phyloP scores from a whole-genome alignment of 164 flowering plant species.

The Sextonia rubra region DNA sequence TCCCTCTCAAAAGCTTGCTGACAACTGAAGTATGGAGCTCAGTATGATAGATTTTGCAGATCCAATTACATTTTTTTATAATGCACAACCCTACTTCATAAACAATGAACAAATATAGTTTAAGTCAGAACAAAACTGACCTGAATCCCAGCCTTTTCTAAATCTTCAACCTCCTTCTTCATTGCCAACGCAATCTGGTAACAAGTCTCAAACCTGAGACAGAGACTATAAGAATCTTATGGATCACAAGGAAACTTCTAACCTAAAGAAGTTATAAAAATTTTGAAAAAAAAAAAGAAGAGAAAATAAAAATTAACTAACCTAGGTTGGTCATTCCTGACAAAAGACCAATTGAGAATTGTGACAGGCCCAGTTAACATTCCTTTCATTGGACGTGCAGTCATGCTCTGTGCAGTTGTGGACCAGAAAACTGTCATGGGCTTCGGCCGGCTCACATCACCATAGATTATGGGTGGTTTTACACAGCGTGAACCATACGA shows the following conservation, averaged over 20 bases:
- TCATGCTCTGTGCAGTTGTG: conserved; percentile 23
- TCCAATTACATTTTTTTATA: no score
- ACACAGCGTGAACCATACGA: conserved; percentile 36
- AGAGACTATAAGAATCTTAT: no score
- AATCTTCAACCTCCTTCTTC: conserved; percentile 60
- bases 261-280: background rate
- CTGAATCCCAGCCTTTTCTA: conserved; percentile 43
- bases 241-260: background rate
- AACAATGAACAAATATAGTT: background rate
- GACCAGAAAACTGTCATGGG: conserved; percentile 30
- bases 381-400: conserved; percentile 36
- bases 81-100: background rate
- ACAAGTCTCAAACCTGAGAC: conserved; percentile 31
- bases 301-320: conserved; percentile 4
- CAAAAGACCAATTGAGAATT: conserved; percentile 75
- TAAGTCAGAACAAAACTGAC: background rate
- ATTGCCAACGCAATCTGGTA: conserved; percentile 61
- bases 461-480: conserved; percentile 33
- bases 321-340: conserved; percentile 67
- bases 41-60: background rate
- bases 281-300: background rate
- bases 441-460: conserved; percentile 30
- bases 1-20: background rate
- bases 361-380: conserved; percentile 84
- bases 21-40: background rate